Base-by-base conservation (phyloP, 2,329 filamentous ascomycete genomes). In the Alternaria hordeiaustralica region DNA sequence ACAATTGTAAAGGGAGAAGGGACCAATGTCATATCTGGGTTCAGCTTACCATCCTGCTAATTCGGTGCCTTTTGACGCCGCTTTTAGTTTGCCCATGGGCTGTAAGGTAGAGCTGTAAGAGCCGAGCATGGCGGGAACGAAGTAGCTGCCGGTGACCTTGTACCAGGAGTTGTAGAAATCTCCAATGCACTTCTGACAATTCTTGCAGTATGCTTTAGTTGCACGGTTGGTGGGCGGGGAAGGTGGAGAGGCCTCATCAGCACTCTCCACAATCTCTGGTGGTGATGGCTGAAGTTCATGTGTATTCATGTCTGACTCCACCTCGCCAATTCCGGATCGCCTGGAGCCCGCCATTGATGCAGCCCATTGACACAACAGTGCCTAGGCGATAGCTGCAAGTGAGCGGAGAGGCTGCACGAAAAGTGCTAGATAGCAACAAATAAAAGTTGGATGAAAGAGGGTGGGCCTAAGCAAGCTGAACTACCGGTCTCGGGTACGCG, bases 21-120 rank as follows among this genome's bases (percentile, higher is more conserved):
- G 9, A 49, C 21, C 9, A 66, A 69, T 45, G 61, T 62, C 63
- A 64, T 63, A 64, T 64, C 58, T 65, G 68, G 61, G 75, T 61
- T 66, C 68, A 62, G 76, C 79, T 78, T 76, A 80, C 79, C 78
- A 81, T 73, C 73, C 77, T 66, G 75, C 70, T 65, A 81, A 69
- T 55, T 73, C 71, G 50, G 74, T 78, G 53, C 68, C 72, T 26
- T 67, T 65, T 20, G 68, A 68, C 47, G 78, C 77, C 26, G 71
- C 63, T 60, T 74, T 78, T 57, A 66, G 68, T 59, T 69, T 76
- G 55, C 70, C 75, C 55, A 66, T 61, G 56, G 55, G 55, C 45
- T 58, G 66, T 54, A 80, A 67, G 33, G 72, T 69, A 51, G 67
- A 71, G 46, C 64, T 73, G 71, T 79, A 80, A 50, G 78, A 78